phyloP scores from a whole-genome alignment of 106 monocot genomes.

The Hemerocallis citrina region DNA sequence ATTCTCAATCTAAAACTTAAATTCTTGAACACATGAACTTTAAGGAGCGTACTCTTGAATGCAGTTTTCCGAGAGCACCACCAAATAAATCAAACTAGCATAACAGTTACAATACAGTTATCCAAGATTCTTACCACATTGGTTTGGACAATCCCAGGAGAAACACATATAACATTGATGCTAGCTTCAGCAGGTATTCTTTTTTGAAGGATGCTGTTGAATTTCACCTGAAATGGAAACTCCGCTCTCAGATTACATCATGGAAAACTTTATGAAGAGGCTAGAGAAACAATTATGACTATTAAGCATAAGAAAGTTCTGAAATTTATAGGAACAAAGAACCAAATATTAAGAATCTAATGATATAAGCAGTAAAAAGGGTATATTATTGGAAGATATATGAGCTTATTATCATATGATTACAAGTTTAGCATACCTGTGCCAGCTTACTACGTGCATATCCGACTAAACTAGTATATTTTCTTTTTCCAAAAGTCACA shows the following conservation, averaged over 20 bases:
- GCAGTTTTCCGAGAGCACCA: too few species aligned
- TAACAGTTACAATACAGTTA: neutral
- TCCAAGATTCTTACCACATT: conserved; percentile 77
- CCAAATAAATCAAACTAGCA: neutral
- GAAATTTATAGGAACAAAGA: neutral
- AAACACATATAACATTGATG: conserved; percentile 56
- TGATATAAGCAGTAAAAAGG: neutral
- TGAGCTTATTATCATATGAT: neutral
- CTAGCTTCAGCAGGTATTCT: conserved; percentile 84
- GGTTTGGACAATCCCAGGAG: conserved; percentile 92
- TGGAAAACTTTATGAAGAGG: neutral
- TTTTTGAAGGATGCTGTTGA: conserved; percentile 88
- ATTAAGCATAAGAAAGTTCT: too few species aligned
- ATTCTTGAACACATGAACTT: too few species aligned
- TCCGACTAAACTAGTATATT: conserved; percentile 66
- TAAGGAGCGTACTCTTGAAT: too few species aligned
- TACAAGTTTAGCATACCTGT: conserved; percentile 35
- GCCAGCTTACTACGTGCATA: conserved; percentile 81
- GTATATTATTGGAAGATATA: neutral
- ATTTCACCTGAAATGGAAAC: conserved; percentile 61
- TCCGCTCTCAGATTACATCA: neutral
- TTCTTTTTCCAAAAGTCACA: conserved; percentile 65
- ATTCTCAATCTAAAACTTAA: too few species aligned
- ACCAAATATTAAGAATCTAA: neutral
- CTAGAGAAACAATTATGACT: neutral